Conservation (phyloP, 306 rosid genomes). For the Fragaria iinumae region DNA sequence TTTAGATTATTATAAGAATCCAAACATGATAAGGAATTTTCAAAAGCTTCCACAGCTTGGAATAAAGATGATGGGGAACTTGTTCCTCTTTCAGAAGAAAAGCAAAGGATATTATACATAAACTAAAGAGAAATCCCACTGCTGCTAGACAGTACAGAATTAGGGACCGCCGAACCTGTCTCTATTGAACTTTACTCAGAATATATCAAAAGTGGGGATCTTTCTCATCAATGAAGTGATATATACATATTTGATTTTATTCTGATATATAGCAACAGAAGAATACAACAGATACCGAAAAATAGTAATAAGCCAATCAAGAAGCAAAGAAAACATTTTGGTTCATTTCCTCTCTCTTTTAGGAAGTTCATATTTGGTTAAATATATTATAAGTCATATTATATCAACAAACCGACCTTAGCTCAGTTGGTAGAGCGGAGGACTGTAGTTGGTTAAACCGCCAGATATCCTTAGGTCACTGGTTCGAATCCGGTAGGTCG, state of each 20-base stretch:
- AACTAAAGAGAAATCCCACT: not conserved
- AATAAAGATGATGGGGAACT: not conserved
- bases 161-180: not conserved
- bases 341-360: not conserved
- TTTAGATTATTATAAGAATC: slow-evolving; percentile 1
- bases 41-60: not conserved
- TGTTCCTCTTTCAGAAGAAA: not conserved
- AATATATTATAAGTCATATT: accelerated
- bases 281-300: not conserved
- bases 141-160: not conserved
- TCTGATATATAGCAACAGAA: not conserved
- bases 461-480: slow-evolving; percentile 12
- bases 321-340: not conserved
- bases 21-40: slow-evolving; percentile 9
- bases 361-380: accelerated
- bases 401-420: not conserved
- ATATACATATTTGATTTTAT: not conserved
- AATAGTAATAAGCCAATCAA: not conserved
- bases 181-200: not conserved
- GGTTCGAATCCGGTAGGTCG: slow-evolving; percentile 14
- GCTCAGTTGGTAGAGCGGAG: slow-evolving; percentile 17
- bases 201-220: not conserved
- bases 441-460: not conserved
- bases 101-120: not conserved
- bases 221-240: not conserved